Evolutionary conservation across 2,329 filamentous ascomycete genomes (phyloP), one percentile per base, ranked within the genome.

Genomic region (Rutstroemia sp.): DNA sequence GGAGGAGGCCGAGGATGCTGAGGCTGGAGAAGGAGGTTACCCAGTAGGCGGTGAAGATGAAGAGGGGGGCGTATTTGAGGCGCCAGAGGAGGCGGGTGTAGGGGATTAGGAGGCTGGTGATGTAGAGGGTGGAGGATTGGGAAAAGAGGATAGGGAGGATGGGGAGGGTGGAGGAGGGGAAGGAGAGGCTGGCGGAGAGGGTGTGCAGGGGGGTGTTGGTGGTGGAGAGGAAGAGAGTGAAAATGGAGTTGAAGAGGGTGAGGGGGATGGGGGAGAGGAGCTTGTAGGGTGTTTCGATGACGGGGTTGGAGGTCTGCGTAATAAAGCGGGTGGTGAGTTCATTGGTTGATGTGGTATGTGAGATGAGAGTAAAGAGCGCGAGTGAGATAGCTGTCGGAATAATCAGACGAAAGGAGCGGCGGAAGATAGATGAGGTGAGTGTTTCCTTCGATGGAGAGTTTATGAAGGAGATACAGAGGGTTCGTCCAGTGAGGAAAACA

Each of bases 11-110:
- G 1, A 72, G 71, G 42, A 76, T 68, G 16, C 72, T 71, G 58
- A 73, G 76, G 73, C 73, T 76, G 0, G 74, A 74, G 72, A 73
- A 76, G 9, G 69, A 72, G 60, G 76, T 72, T 5, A 75, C 72
- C 75, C 75, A 76, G 68, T 72, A 77, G 1, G 74, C 74, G 3
- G 72, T 71, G 30, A 72, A 44, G 54, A 76, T 69, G 65, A 76
- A 75, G 21, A 55, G 39, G 3, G 58, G 42, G 0, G 49, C 23
- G 12, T 46, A 58, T 39, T 61, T 51, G 9, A 61, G 54, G n/a
- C 62, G 54, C 61, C 62, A 63, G 40, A 49, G 45, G 12, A 48
- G 51, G 5, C 61, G 54, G 3, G 62, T 64, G 44, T 62, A 63
- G 1, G 63, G 75, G 9, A 76, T 68, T 52, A 75, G 75, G 55